phyloP scores from a whole-genome alignment of 352 stramenopile species.

The Globisporangium cystogenes region DNA sequence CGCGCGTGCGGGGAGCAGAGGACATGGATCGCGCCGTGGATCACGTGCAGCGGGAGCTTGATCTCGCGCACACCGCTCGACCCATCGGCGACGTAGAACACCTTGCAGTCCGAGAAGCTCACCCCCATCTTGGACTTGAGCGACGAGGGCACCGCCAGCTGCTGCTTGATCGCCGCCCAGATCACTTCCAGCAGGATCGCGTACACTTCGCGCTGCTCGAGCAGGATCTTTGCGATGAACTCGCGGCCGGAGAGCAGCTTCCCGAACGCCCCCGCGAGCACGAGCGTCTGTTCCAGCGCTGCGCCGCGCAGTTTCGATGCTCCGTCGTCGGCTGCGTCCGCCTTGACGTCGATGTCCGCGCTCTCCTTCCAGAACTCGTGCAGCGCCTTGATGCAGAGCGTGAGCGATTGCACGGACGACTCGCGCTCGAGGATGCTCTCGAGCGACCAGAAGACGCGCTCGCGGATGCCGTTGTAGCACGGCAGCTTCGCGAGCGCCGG shows the following conservation, averaged over 20 bases:
- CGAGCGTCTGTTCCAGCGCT: constrained; percentile 46
- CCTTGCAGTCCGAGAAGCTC: constrained; percentile 72
- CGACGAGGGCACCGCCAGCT: constrained; percentile 45
- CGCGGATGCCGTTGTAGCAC: constrained; percentile 53
- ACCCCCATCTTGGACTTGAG: constrained; percentile 45
- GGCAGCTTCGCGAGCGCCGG: constrained; percentile 51
- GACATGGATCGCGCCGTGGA: constrained; percentile 65
- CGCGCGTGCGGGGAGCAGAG: constrained; percentile 48
- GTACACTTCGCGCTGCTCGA: constrained; percentile 55
- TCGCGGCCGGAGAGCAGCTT: constrained; percentile 58
- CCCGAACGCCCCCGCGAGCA: constrained; percentile 61
- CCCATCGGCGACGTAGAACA: constrained; percentile 69
- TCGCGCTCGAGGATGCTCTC: constrained; percentile 71
- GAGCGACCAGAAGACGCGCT: constrained; percentile 53
- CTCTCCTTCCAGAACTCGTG: constrained; percentile 53
- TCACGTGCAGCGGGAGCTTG: constrained; percentile 59
- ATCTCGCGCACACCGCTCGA: constrained; percentile 68
- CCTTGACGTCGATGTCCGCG: constrained; percentile 9
- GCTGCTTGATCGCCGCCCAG: constrained; percentile 61
- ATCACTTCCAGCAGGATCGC: constrained; percentile 62
- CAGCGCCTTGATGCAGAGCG: constrained; percentile 60
- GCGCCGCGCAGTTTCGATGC: constrained; percentile 20
- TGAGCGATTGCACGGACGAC: constrained; percentile 60
- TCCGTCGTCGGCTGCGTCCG: background rate
- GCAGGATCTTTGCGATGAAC: constrained; percentile 55